Conservation (phyloP, 306 rosid genomes). For the Sicyos edulis region DNA sequence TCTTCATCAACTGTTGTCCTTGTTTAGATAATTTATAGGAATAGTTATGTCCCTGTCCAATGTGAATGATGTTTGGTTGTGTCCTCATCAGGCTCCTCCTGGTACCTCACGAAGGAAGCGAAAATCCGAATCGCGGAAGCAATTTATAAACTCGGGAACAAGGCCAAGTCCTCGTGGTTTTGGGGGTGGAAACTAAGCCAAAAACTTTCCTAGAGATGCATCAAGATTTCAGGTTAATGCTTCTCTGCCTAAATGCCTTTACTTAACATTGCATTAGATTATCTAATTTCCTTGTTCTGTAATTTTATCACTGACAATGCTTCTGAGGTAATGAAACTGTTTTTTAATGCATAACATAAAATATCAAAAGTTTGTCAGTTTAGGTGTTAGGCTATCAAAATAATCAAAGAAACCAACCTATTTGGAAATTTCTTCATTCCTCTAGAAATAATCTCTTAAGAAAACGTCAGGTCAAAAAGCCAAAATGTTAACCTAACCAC, state of each 20-base stretch:
- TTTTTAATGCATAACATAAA: neutral
- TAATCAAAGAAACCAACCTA: conserved; percentile 1
- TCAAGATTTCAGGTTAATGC: neutral
- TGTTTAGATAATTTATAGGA: neutral
- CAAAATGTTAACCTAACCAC: too few relatives aligned
- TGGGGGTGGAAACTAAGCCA: conserved; percentile 54
- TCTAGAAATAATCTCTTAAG: neutral
- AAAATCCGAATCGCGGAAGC: conserved; percentile 49
- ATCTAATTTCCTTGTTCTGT: conserved; percentile 4
- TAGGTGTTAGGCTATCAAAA: conserved; percentile 7
- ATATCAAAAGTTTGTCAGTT: neutral
- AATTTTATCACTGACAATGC: neutral
- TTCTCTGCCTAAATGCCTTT: neutral
- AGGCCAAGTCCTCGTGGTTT: conserved; percentile 86
- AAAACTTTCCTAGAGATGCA: neutral
- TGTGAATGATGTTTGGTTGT: conserved; percentile 14
- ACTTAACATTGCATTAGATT: conserved; percentile 3
- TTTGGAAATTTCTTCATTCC: neutral
- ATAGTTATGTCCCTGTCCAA: neutral
- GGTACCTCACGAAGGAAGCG: conserved; percentile 90
- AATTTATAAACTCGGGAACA: conserved; percentile 41
- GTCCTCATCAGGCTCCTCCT: conserved; percentile 48
- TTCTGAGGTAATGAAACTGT: neutral
- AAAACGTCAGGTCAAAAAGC: neutral
- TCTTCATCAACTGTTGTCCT: neutral